phyloP scores from a whole-genome alignment of 495 filamentous ascomycete genomes.

The Arthonia radiata region DNA sequence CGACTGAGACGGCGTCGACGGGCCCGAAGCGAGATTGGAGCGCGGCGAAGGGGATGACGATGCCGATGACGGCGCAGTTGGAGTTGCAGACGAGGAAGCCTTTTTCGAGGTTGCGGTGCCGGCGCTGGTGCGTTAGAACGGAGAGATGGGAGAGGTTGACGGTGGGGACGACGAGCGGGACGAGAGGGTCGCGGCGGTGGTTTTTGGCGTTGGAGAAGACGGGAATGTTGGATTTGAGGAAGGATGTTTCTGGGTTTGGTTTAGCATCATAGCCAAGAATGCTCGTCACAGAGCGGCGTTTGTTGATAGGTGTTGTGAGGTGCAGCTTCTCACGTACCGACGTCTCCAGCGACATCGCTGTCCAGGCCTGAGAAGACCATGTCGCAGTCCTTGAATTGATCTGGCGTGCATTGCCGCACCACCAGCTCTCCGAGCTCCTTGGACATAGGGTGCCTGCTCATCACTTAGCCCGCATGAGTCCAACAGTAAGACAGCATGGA shows the following conservation, averaged over 20 bases:
- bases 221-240: slow-evolving; percentile 49
- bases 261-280: neutral
- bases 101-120: slow-evolving; percentile 37
- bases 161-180: slow-evolving; percentile 68
- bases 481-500: too few species aligned
- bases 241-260: slow-evolving; percentile 45
- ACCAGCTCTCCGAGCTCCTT: slow-evolving; percentile 39
- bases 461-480: too few species aligned
- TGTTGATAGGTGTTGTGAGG: slow-evolving; percentile 1
- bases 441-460: too few species aligned
- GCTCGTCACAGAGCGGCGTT: neutral
- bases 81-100: slow-evolving; percentile 77
- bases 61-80: slow-evolving; percentile 73
- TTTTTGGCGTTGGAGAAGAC: slow-evolving; percentile 85
- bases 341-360: slow-evolving; percentile 57
- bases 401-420: slow-evolving; percentile 48
- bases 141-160: slow-evolving; percentile 60
- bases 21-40: slow-evolving; percentile 52
- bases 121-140: slow-evolving; percentile 52
- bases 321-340: slow-evolving; percentile 23
- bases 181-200: slow-evolving; percentile 55
- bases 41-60: slow-evolving; percentile 72
- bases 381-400: slow-evolving; percentile 58
- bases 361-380: slow-evolving; percentile 78
- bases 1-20: slow-evolving; percentile 50